A percentile compares a stretch with the other conserved stretches of the same genome.
Evolutionary conservation across 148 eudicot genomes (phyloP).

Genomic region (Fagopyrum homotropicum): DNA sequence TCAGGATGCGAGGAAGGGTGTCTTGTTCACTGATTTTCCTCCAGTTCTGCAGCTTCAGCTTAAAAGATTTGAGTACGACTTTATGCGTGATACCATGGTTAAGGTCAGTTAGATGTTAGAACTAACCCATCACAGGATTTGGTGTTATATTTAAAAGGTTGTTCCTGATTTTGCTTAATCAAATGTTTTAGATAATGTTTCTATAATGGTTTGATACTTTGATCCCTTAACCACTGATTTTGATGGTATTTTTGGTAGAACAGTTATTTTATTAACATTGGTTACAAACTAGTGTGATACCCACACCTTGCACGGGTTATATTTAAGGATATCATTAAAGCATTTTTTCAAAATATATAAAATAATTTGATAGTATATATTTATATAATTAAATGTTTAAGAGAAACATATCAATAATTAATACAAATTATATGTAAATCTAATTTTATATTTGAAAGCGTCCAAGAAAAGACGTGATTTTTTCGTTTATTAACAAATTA

Average conservation of each 20-base stretch:
- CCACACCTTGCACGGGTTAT: too few species aligned
- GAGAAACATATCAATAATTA: too few species aligned
- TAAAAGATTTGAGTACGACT: conserved; percentile 86
- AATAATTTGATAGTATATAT: too few species aligned
- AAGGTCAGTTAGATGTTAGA: conserved; percentile 42
- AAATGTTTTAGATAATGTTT: background rate
- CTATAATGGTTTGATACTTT: background rate
- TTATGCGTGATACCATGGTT: conserved; percentile 84
- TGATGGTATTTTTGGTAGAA: background rate
- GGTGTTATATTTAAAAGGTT: background rate
- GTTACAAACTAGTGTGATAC: background rate
- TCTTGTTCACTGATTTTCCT: conserved; percentile 70
- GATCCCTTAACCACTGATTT: conserved; percentile 1
- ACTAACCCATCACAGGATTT: background rate
- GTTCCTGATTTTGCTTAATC: background rate
- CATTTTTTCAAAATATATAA: too few species aligned
- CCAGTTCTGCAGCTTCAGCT: conserved; percentile 88
- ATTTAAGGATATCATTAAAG: too few species aligned
- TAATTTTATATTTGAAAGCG: too few species aligned
- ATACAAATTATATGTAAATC: too few species aligned
- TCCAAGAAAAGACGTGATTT: too few species aligned
- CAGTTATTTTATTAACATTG: background rate
- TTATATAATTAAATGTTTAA: too few species aligned
- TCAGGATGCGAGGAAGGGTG: conserved; percentile 96
- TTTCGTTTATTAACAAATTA: too few species aligned